Evolutionary conservation across 352 stramenopile species (phyloP).

Genomic region (Pythium aphanidermatum): DNA sequence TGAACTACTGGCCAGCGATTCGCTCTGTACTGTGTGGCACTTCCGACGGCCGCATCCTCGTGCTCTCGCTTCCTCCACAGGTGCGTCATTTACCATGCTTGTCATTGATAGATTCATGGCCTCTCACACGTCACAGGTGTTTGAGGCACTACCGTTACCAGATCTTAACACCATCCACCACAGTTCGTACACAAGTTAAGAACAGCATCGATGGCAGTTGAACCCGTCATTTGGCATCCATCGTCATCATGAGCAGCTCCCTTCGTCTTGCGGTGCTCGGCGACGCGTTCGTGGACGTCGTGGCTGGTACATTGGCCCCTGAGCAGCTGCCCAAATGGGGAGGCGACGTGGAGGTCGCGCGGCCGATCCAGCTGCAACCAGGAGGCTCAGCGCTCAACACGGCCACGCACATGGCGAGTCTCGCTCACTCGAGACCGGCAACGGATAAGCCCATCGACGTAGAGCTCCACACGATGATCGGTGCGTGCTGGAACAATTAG

Average conservation of each 20-base stretch:
- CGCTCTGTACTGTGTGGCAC: conserved; percentile 12
- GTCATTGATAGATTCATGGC: neutral
- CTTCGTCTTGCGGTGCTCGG: conserved; percentile 18
- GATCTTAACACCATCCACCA: no score
- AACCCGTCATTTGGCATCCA: neutral
- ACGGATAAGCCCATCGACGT: conserved; percentile 29
- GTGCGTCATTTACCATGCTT: neutral
- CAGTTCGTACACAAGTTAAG: no score
- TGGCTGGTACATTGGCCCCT: conserved; percentile 54
- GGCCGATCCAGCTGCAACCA: conserved; percentile 66
- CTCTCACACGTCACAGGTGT: neutral
- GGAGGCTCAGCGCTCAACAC: conserved; percentile 83
- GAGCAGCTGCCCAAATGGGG: conserved; percentile 75
- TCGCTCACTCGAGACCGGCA: conserved; percentile 27
- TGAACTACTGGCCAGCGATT: conserved; percentile 15
- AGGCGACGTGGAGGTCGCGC: conserved; percentile 61
- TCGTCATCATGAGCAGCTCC: neutral
- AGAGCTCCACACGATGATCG: conserved; percentile 54
- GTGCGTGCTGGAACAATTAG: no score
- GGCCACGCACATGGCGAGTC: conserved; percentile 65
- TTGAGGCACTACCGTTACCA: neutral
- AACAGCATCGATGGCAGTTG: no score
- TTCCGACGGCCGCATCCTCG: conserved; percentile 16
- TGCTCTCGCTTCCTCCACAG: conserved; percentile 7
- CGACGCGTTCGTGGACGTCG: conserved; percentile 46